Evolutionary conservation across 768 basidiomycete species (phyloP), one percentile per base, ranked within the genome.

Genomic region (Porphyrellus cyaneotinctus): DNA sequence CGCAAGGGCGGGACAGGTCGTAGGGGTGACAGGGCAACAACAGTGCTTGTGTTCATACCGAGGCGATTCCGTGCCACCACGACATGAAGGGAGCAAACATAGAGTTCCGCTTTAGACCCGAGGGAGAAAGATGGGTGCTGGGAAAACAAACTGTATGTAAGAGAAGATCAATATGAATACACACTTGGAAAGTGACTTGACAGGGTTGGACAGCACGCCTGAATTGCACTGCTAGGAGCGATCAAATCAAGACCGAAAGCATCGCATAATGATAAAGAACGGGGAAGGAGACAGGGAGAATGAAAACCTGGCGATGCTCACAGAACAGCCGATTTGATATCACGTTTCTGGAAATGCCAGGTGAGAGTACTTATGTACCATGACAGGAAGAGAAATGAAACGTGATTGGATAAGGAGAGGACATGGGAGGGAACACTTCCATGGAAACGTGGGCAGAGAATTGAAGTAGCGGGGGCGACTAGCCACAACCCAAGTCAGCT

Each of bases 271-370:
- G 63, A 65, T 61, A 62, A 53, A 64, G 57, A 54, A 53, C 43
- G 52, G 43, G 51, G 49, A 43, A 64, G 41, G 44, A 43, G 41
- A 43, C 52, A 53, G 37, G n/a, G 31, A 50, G 55, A 57, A 68
- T 58, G 61, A 61, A 67, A 61, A 54, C 46, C 58, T 61, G 59
- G 62, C 57, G 67, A 60, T 65, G 56, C 57, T 47, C 65, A 62
- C 62, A 69, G 67, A 63, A 68, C 57, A 58, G 57, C 56, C 57
- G 54, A 66, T 65, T 64, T 59, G 66, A 64, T 68, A 60, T 66
- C 64, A 63, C 58, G 47, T 59, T 65, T 68, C 64, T 67, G 66
- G 66, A 66, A 64, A 64, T 58, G 47, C 60, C 53, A 10, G 57
- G 52, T 58, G 64, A 49, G 58, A 52, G 31, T 26, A 23, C 12